Evolutionary conservation across 2,329 filamentous ascomycete species (phyloP).

Genomic region (Escovopsis sp.): DNA sequence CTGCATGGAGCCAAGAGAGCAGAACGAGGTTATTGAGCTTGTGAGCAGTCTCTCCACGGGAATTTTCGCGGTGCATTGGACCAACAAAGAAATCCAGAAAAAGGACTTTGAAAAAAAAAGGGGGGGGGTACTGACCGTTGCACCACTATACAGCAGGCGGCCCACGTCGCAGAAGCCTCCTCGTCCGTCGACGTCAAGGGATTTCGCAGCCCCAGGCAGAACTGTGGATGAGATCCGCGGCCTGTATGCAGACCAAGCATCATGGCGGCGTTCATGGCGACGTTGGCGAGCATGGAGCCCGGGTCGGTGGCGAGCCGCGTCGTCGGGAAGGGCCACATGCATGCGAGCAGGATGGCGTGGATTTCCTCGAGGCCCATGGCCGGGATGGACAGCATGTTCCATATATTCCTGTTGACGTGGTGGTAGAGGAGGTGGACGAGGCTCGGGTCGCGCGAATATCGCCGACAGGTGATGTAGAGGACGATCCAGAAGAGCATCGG

Average conservation of each 20-base stretch:
- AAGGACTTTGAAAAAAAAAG: neutral
- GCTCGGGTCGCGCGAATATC: slow-evolving; percentile 28
- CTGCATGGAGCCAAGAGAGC: neutral
- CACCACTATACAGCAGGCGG: slow-evolving; percentile 34
- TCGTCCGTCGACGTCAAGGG: slow-evolving; percentile 31
- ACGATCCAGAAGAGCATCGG: slow-evolving; percentile 40
- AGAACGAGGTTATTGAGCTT: too few relatives aligned
- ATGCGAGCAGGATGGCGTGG: slow-evolving; percentile 35
- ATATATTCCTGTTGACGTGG: slow-evolving; percentile 30
- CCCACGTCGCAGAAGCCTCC: slow-evolving; percentile 37
- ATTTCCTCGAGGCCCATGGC: slow-evolving; percentile 32
- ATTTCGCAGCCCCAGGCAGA: slow-evolving; percentile 27
- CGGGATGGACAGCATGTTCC: slow-evolving; percentile 25
- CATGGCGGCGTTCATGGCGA: slow-evolving; percentile 31
- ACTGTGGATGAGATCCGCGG: slow-evolving; percentile 33
- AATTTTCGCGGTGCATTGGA: too few relatives aligned
- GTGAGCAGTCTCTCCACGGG: neutral
- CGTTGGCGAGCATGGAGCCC: slow-evolving; percentile 29
- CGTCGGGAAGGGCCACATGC: slow-evolving; percentile 35
- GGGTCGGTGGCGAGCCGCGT: slow-evolving; percentile 37
- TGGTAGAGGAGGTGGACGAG: slow-evolving; percentile 30
- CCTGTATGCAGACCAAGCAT: slow-evolving; percentile 37
- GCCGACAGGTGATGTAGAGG: slow-evolving; percentile 32
- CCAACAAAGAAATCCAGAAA: too few relatives aligned
- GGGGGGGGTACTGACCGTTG: slow-evolving; percentile 23